Evolutionary conservation across 2,329 filamentous ascomycete genomes (phyloP), one percentile per base, ranked within the genome.

Genomic region (Claviceps arundinis): DNA sequence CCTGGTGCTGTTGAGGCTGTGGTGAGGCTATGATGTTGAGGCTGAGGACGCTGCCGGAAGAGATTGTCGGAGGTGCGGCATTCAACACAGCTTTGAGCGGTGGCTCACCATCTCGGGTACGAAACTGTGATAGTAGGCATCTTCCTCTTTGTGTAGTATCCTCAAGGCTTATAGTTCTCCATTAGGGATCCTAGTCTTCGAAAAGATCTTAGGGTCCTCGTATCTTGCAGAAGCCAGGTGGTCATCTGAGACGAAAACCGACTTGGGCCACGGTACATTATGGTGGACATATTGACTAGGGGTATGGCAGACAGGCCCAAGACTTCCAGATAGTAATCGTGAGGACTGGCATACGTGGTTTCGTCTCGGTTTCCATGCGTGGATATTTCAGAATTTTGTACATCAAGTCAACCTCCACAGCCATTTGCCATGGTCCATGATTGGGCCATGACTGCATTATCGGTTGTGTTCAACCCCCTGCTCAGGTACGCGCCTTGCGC

Each of bases 401-500:
- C 30, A 34, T 34, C 30, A 11, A 34, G 30, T 34, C 16, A 26
- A 16, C 14, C 6, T 17, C 9, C 8, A 3, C 13, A 34, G n/a
- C 16, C 14, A 14, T 37, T 51, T 51, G 41, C 50, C 43, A 22
- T 26, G 13, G 5, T 16, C 11, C 19, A 6, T 45, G 17, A 5
- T 3, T 14, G 5, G 13, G 26, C 26, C 34, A 3, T 40, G 7
- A 5, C 6, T 30, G 8, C 24, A 37, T 56, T 1, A 16, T 24
- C 24, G 40, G 56, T 59, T 14, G 45, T 34, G 8, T 1, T 1
- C 34, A 58, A 47, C 1, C 80, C 56, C 11, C 69, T 70, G 42
- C 86, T 84, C 64, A 94, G 84, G 61, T 96, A 96, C 2, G 94
- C 85, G 0, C 90, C 90, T 61, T 95, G 54, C 0, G 90, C 90